Conservation (phyloP, 495 filamentous ascomycete species). For the Penicillium lagena region DNA sequence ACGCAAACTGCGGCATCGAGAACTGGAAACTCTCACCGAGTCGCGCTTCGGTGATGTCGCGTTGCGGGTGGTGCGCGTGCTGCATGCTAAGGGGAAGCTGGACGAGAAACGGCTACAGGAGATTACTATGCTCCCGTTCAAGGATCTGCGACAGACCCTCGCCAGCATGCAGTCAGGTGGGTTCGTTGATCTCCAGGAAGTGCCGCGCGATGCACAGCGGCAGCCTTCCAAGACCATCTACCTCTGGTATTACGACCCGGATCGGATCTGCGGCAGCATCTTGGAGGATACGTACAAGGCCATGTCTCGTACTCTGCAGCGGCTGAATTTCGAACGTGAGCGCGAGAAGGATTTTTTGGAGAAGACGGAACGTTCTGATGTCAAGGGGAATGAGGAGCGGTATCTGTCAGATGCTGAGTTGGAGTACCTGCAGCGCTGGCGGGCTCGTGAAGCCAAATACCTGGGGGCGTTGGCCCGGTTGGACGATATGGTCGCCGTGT, state of each 20-base stretch:
- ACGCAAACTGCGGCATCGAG: constrained; percentile 58
- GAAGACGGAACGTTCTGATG: constrained; percentile 74
- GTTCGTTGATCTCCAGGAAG: constrained; percentile 83
- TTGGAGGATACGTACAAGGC: constrained; percentile 77
- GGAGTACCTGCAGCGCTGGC: constrained; percentile 60
- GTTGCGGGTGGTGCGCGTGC: constrained; percentile 70
- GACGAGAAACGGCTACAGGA: constrained; percentile 80
- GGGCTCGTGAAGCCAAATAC: constrained; percentile 64
- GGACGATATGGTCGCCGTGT: constrained; percentile 76
- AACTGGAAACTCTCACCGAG: constrained; percentile 72
- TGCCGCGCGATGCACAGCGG: constrained; percentile 75
- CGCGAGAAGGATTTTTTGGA: constrained; percentile 62
- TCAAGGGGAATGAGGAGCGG: constrained; percentile 72
- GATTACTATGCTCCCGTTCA: constrained; percentile 68
- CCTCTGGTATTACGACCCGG: constrained; percentile 82
- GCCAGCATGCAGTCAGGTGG: constrained; percentile 74
- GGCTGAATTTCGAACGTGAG: constrained; percentile 62
- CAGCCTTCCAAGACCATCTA: constrained; percentile 75
- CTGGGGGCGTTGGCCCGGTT: constrained; percentile 68
- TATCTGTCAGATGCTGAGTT: constrained; percentile 64
- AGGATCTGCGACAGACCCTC: constrained; percentile 75
- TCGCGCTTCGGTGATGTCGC: constrained; percentile 69
- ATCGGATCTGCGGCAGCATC: constrained; percentile 56
- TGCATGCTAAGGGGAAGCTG: constrained; percentile 79
- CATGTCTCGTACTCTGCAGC: constrained; percentile 80